phyloP scores from a whole-genome alignment of 805 yeast species.

The Cyberlindnera samutprakarnensis region DNA sequence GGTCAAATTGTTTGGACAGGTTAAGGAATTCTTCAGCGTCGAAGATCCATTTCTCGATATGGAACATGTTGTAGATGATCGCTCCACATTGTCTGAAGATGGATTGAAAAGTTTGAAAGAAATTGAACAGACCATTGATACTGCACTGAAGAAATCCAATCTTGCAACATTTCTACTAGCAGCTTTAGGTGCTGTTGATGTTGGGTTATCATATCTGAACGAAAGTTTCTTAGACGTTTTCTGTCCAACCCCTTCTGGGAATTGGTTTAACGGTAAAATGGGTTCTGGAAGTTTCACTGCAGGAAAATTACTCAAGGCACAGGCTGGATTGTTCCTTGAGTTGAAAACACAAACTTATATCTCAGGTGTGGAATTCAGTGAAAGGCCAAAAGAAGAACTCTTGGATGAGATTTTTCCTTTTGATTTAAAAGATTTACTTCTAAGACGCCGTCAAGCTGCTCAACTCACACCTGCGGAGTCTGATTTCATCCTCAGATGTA shows the following conservation, averaged over 20 bases:
- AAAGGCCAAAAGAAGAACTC: slow-evolving; percentile 55
- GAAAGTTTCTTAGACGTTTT: slow-evolving; percentile 81
- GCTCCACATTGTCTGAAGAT: slow-evolving; percentile 6
- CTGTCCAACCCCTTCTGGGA: slow-evolving; percentile 54
- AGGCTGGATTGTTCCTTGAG: slow-evolving; percentile 73
- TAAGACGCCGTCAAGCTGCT: slow-evolving; percentile 28
- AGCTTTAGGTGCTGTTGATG: slow-evolving; percentile 73
- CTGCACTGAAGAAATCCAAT: slow-evolving; percentile 73
- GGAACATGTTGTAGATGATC: slow-evolving; percentile 60
- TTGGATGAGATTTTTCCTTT: slow-evolving; percentile 71
- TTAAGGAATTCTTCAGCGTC: slow-evolving; percentile 58
- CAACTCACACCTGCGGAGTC: slow-evolving; percentile 64
- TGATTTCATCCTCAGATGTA: slow-evolving; percentile 73
- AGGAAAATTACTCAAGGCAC: slow-evolving; percentile 68
- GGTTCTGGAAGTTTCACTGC: slow-evolving; percentile 15
- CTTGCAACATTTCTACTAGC: slow-evolving; percentile 86
- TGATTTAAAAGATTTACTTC: slow-evolving; percentile 38
- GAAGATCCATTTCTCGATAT: slow-evolving; percentile 69
- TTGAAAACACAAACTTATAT: slow-evolving; percentile 94
- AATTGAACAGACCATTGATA: slow-evolving; percentile 17
- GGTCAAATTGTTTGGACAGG: slow-evolving; percentile 70
- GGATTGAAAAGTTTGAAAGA: slow-evolving; percentile 9
- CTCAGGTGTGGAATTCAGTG: slow-evolving; percentile 65
- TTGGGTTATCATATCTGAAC: slow-evolving; percentile 82
- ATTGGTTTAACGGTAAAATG: slow-evolving; percentile 9